phyloP scores from a whole-genome alignment of 1,139 yeast species.

The Taphrina wiesneri region DNA sequence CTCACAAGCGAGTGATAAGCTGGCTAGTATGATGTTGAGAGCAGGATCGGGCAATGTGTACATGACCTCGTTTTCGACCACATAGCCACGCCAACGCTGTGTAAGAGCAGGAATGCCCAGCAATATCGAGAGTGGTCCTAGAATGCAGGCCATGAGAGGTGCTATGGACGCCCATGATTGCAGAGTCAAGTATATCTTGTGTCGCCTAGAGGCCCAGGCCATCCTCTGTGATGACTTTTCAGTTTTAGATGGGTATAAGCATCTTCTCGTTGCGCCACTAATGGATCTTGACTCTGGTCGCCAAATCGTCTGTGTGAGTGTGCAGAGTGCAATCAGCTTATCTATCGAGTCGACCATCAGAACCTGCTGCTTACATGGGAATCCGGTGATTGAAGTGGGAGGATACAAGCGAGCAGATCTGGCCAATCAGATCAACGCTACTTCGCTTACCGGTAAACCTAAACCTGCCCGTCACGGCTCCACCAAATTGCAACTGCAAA shows the following conservation, averaged over 20 bases:
- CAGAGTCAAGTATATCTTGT: slow-evolving; percentile 13
- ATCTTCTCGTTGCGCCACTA: too few species aligned
- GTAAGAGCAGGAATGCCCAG: slow-evolving; percentile 21
- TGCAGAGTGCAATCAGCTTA: not conserved
- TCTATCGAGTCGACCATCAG: not conserved
- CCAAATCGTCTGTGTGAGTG: not conserved
- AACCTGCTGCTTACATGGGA: not conserved
- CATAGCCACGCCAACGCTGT: slow-evolving; percentile 25
- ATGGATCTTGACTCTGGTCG: too few species aligned
- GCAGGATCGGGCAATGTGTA: slow-evolving; percentile 14
- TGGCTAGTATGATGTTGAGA: slow-evolving; percentile 15
- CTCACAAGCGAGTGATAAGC: slow-evolving; percentile 13
- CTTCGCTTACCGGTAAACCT: not conserved
- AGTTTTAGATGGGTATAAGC: too few species aligned
- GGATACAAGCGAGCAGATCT: not conserved
- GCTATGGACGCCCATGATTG: slow-evolving; percentile 22
- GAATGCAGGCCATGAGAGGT: slow-evolving; percentile 16
- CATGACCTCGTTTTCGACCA: slow-evolving; percentile 2
- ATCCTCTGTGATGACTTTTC: not conserved
- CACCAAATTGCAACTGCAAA: too few species aligned
- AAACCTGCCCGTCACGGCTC: not conserved
- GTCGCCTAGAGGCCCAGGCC: slow-evolving; percentile 2
- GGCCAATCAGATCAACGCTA: not conserved
- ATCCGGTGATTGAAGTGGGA: not conserved
- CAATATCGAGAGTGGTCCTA: slow-evolving; percentile 13